Base-by-base conservation (phyloP, 495 filamentous ascomycete species). In the Hypoxylon crocopeplum region DNA sequence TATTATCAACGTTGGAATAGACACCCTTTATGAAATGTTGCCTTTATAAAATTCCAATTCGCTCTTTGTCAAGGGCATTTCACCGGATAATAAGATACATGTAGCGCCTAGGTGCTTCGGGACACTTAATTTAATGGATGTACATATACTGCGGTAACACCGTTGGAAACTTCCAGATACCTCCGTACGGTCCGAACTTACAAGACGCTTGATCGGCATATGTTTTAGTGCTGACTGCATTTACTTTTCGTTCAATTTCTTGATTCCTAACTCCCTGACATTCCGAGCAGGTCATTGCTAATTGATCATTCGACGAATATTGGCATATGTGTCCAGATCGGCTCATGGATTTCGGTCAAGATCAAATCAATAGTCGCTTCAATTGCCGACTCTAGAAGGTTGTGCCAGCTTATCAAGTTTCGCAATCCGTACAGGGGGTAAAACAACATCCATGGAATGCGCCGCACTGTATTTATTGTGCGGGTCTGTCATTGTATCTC, bases 381-480 rank as follows among this genome's bases (percentile, higher is more conserved):
- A 54, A 27, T 59, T 54, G 38, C 61, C 44, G 29, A 24, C 36
- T 50, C 25, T 16, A 27, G 54, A 49, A 64, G 49, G 54, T 64
- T 39, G 17, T 17, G 32, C 22, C 29, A 37, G 32, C 12, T 29
- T 13, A 22, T 27, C 39, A 44, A 15, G 36, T 25, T 53, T 34
- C 38, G 49, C n/a, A n/a, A 27, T 27, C 24, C 24, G 24, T 27
- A 27, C 24, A 3, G 4, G 32, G 3, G n/a, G 3, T 25, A 32
- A 51, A 51, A 39, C 16, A 58, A 40, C 25, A 39, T 58, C 16
- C 20, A 22, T n/a, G 7, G 12, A 17, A 48, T 30, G 54, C 29
- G 33, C 42, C 32, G 30, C 54, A 64, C 54, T 48, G 60, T 64
- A 13, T 15, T 13, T 3, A 29, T 13, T 27, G 32, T 11, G 2